These are phyloP conservation scores for Sclerotinia nivalis DNA, from an alignment of 2,329 filamentous ascomycete species.

Conservation along the genomic window DNA sequence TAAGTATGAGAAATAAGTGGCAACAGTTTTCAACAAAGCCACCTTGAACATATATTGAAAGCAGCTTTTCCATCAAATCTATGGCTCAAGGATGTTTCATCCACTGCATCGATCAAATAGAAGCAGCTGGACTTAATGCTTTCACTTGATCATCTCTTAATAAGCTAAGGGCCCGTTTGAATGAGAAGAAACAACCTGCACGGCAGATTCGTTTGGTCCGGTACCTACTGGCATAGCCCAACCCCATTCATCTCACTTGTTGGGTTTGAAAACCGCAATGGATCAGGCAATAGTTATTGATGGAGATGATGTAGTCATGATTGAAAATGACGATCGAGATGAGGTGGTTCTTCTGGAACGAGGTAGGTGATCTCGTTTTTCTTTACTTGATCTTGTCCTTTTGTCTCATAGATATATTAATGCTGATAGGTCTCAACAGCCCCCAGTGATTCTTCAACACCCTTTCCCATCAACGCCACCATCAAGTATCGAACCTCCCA, in stretches of 20 bases:
- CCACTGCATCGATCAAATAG: not conserved
- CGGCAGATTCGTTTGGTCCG: not conserved
- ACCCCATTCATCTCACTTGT: not conserved
- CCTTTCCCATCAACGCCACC: not conserved
- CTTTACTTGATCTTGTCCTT: not conserved
- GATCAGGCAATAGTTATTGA: slow-evolving; percentile 10
- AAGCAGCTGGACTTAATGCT: not conserved
- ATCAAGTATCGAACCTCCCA: not conserved
- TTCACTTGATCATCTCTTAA: not conserved
- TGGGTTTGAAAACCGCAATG: not conserved
- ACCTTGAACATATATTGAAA: slow-evolving; percentile 6
- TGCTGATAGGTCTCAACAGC: slow-evolving; percentile 8
- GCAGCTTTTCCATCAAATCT: not conserved
- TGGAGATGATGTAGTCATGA: not conserved
- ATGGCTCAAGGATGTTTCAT: not conserved
- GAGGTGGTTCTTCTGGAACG: slow-evolving; percentile 13
- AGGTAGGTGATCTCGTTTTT: not conserved
- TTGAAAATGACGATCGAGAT: slow-evolving; percentile 7
- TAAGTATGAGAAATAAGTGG: not conserved
- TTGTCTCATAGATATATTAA: not conserved
- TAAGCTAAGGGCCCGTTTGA: not conserved
- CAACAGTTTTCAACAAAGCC: slow-evolving; percentile 14
- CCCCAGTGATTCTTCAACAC: not conserved
- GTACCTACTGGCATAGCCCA: not conserved
- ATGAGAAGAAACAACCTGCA: not conserved